Base-by-base conservation (phyloP, 176 grass and related monocot genomes). In the Zea mays region DNA sequence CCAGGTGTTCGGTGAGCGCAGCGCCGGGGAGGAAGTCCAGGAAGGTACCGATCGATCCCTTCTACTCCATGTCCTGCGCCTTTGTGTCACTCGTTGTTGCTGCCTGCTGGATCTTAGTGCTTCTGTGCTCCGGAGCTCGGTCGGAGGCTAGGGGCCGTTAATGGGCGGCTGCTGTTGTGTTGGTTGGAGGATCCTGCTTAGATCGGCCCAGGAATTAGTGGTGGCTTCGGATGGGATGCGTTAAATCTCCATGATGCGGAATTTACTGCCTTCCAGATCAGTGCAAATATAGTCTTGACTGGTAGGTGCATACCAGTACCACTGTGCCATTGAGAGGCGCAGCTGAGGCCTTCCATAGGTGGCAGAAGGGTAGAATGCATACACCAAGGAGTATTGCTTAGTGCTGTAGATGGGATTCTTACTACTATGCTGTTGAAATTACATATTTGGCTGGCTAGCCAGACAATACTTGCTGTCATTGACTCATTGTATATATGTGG, bases 1-100 rank as follows among this genome's bases (percentile, higher is more conserved):
- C 48, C 91, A 93, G 91, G 91, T 93, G 63, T 93, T 93, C 74
- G 91, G 91, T 47, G 91, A 93, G 85, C 91, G 91, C 69, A 78
- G 82, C 36, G 82, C 82, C 71, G 91, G 91, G 65, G 88, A 93
- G 91, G 91, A 93, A 45, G 91, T 93, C 78, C 91, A 93, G 80
- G 91, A 93, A 33, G 91, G 91, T 93, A 89, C 74, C 75, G 65
- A 90, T 90, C 83, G 69, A 88, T 85, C 79, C 58, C 55, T 81
- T 64, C 27, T 52, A 17, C 85, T 65, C 74, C 54, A 44, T 56
- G 15, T 79, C 68, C 47, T 3, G 48, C 19, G 5, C 55, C 43
- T 86, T 62, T 73, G 12, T 50, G 75, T 46, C 51, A 14, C 56
- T 78, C 42, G 15, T 70, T 21, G 81, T 77, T 73, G 20, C 57